Evolutionary conservation across 2,329 filamentous ascomycete genomes (phyloP), one percentile per base, ranked within the genome.

Genomic region (Amauroascus verrucosus): DNA sequence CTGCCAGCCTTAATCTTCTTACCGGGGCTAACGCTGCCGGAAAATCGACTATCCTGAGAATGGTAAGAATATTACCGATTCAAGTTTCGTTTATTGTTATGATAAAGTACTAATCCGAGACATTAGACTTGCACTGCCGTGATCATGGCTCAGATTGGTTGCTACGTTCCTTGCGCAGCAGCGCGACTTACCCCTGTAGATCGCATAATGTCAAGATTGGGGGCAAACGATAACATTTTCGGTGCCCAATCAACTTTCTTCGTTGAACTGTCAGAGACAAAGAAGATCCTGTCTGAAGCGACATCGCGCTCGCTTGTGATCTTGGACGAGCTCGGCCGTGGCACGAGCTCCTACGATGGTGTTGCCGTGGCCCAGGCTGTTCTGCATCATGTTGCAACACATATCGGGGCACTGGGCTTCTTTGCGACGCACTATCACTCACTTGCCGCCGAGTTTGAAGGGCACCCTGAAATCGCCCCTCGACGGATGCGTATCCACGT

Each of bases 161-260:
- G 91, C 68, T 86, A 95, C 61, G 82, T 98, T 1, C 93, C 93
- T 1, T 90, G 88, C 55, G 76, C 79, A 16, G 88, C 83, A 2
- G 93, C 93, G 1, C 82, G 79, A 2, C 77, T 98, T 43, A 97
- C 91, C 0, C 91, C 93, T 0, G 83, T 95, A 2, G 93, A 98
- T 67, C 87, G 93, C 52, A 97, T 98, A 75, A 98, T 98, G 93
- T 97, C 91, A 8, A 88, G 93, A 44, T 81, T 98, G 0, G 93
- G 93, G 8, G 93, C 93, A 46, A 95, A 97, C 64, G 93, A 98
- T 80, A 97, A 97, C 70, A 98, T 98, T 62, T 97, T 98, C 66
- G 93, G 91, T 1, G 88, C 91, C 0, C 93, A 98, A 69, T 95
- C 88, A 13, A 98, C 93, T 1, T 98, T 98, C 76, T 97, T 98